Evolutionary conservation across 1,284 basidiomycete species (phyloP).

Genomic region (Cystobasidium sp.): DNA sequence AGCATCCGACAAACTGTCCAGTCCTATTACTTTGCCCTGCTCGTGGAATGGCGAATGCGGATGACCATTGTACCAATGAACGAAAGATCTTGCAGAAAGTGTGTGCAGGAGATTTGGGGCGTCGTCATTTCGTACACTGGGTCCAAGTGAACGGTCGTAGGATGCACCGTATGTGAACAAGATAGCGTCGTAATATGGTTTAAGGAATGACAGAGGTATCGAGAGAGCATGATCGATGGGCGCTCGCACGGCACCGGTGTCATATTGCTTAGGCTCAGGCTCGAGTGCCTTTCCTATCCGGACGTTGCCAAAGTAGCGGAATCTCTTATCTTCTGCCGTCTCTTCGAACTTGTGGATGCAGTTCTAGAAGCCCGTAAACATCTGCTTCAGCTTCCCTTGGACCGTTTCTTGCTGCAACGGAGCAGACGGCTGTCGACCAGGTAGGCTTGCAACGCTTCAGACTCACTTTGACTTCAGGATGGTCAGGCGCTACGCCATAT

Average conservation of each 20-base stretch:
- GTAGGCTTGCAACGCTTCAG: background rate
- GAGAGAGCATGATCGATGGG: slow-evolving; percentile 63
- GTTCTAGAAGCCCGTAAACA: slow-evolving; percentile 66
- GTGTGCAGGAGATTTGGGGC: slow-evolving; percentile 62
- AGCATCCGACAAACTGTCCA: slow-evolving; percentile 70
- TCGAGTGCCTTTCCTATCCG: slow-evolving; percentile 64
- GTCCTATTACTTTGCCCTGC: slow-evolving; percentile 59
- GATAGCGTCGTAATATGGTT: slow-evolving; percentile 76
- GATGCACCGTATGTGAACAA: slow-evolving; percentile 81
- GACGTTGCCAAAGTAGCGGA: slow-evolving; percentile 91
- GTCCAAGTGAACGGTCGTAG: slow-evolving; percentile 58
- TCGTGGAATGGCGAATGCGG: slow-evolving; percentile 64
- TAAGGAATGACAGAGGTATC: slow-evolving; percentile 66
- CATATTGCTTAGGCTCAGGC: slow-evolving; percentile 34
- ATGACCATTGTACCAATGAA: slow-evolving; percentile 98
- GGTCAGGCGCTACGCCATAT: slow-evolving; percentile 97
- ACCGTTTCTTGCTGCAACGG: background rate
- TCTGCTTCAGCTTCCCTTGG: slow-evolving; percentile 1
- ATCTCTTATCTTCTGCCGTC: slow-evolving; percentile 71
- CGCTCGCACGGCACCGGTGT: slow-evolving; percentile 23
- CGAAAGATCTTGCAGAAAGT: slow-evolving; percentile 79
- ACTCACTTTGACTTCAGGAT: slow-evolving; percentile 94
- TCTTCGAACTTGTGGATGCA: slow-evolving; percentile 94
- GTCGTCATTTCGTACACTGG: slow-evolving; percentile 54
- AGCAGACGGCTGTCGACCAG: background rate